Evolutionary conservation across 1,139 yeast species (phyloP).

Genomic region (Tardiomyces depauwii): DNA sequence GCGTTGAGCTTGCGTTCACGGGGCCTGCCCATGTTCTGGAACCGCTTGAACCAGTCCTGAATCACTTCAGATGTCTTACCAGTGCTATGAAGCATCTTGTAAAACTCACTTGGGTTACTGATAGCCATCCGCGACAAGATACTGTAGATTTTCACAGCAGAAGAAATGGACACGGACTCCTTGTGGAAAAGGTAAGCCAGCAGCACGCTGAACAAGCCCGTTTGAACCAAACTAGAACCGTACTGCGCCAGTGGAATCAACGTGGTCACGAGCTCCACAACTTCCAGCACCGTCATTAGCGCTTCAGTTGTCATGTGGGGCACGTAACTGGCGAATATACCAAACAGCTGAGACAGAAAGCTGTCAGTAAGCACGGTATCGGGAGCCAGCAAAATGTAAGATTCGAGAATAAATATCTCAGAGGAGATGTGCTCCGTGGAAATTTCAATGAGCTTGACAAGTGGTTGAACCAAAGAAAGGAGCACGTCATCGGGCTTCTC

Average conservation of each 20-base stretch:
- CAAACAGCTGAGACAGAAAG: slow-evolving; percentile 34
- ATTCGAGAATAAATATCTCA: slow-evolving; percentile 55
- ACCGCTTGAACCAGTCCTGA: slow-evolving; percentile 25
- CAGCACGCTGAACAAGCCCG: slow-evolving; percentile 18
- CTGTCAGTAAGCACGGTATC: slow-evolving; percentile 4
- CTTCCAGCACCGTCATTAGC: slow-evolving; percentile 17
- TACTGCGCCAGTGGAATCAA: slow-evolving; percentile 1
- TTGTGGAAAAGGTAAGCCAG: slow-evolving; percentile 38
- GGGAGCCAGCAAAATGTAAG: slow-evolving; percentile 55
- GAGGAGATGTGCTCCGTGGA: slow-evolving; percentile 72
- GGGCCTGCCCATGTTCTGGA: slow-evolving; percentile 53
- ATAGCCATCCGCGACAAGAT: slow-evolving; percentile 45
- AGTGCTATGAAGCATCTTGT: slow-evolving; percentile 21
- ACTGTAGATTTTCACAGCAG: slow-evolving; percentile 36
- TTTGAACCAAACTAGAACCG: slow-evolving; percentile 2
- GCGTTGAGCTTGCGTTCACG: slow-evolving; percentile 52
- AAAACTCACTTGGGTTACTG: slow-evolving; percentile 36
- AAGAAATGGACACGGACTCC: slow-evolving; percentile 30
- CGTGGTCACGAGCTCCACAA: slow-evolving; percentile 2
- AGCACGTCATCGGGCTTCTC: slow-evolving; percentile 31
- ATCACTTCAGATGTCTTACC: slow-evolving; percentile 4
- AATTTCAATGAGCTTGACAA: slow-evolving; percentile 40
- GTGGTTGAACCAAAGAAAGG: slow-evolving; percentile 34
- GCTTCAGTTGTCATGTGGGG: slow-evolving; percentile 62
- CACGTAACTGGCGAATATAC: slow-evolving; percentile 44